phyloP scores from a whole-genome alignment of 108 stramenopile genomes.

The Seminavis robusta region DNA sequence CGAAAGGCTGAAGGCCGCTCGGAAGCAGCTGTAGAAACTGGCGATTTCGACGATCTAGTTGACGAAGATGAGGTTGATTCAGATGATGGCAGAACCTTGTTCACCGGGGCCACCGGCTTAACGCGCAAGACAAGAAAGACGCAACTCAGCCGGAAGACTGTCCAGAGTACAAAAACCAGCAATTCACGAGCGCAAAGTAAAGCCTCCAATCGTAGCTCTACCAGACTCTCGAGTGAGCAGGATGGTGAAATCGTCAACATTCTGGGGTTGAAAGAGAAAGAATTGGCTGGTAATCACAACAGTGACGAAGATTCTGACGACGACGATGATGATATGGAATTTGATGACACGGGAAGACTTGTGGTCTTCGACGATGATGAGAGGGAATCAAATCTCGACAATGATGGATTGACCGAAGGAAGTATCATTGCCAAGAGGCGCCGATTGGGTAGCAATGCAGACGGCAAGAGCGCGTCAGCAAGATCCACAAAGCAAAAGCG shows the following conservation, averaged over 20 bases:
- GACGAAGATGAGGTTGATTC: slow-evolving; percentile 87
- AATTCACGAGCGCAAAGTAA: neutral
- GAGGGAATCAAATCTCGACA: slow-evolving; percentile 22
- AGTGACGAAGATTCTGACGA: slow-evolving; percentile 48
- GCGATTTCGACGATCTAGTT: slow-evolving; percentile 69
- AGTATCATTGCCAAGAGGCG: slow-evolving; percentile 24
- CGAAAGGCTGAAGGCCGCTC: slow-evolving; percentile 50
- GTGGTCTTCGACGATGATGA: slow-evolving; percentile 60
- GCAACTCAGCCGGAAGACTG: slow-evolving; percentile 8
- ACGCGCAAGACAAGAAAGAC: slow-evolving; percentile 9
- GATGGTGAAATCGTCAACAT: slow-evolving; percentile 82
- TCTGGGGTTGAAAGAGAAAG: slow-evolving; percentile 64
- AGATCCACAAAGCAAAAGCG: slow-evolving; percentile 23
- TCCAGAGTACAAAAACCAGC: slow-evolving; percentile 14
- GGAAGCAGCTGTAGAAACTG: slow-evolving; percentile 26
- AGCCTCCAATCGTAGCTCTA: slow-evolving; percentile 24
- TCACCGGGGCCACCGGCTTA: slow-evolving; percentile 69
- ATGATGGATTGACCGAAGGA: slow-evolving; percentile 6
- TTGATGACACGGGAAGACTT: slow-evolving; percentile 72
- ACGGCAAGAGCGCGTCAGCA: slow-evolving; percentile 29
- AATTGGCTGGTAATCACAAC: slow-evolving; percentile 39
- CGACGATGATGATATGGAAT: slow-evolving; percentile 70
- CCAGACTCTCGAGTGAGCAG: slow-evolving; percentile 59
- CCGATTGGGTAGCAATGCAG: slow-evolving; percentile 49
- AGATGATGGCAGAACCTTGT: slow-evolving; percentile 75